Base-by-base conservation (phyloP, 345 rosid genomes). In the Murraya koenigii region DNA sequence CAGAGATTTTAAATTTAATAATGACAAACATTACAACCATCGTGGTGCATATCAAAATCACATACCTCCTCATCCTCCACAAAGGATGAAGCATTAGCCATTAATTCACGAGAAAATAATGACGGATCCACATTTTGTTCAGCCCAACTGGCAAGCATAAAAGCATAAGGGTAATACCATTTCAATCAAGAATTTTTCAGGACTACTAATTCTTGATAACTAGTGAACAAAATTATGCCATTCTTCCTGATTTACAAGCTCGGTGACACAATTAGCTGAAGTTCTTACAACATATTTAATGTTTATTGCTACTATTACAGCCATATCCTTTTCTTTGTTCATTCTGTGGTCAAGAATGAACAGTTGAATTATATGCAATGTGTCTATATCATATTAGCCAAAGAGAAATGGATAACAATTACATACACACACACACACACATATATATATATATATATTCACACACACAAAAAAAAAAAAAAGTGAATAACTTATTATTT, bases 111-210 rank as follows among this genome's bases (percentile, higher is more conserved):
- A 8, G 98, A 86, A 63, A 95, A 95, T 52, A 95, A 75, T 14
- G 97, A 88, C 81, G 98, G 95, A 83, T 95, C 97, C 85, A 95
- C 97, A 82, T 95, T 86, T 79, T 85, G 80, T 82, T 89, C 97
- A 78, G 95, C 97, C 97, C 97, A 95, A 74, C 97, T 91, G 77
- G 67, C 66, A 85, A 80, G 63, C 70, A 82, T 66, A 49, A 6
- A 64, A 75, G 8, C 33, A 33, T 4, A 33, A 52, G 22, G 3
- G 49, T 47, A 1, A 58, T 25, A 25, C 19, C 6, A 47, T 47
- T 39, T 61, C 20, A 49, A n/a, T 47, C 25, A 65, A n/a, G 60
- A 32, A 32, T 11, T 52, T 44, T 30, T 10, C 0, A 26, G 69
- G 23, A n/a, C 9, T 26, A 47, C 2, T 66, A 23, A 13, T 36